Base-by-base conservation (phyloP, 2,329 filamentous ascomycete genomes). In the Epichloe baconii region DNA sequence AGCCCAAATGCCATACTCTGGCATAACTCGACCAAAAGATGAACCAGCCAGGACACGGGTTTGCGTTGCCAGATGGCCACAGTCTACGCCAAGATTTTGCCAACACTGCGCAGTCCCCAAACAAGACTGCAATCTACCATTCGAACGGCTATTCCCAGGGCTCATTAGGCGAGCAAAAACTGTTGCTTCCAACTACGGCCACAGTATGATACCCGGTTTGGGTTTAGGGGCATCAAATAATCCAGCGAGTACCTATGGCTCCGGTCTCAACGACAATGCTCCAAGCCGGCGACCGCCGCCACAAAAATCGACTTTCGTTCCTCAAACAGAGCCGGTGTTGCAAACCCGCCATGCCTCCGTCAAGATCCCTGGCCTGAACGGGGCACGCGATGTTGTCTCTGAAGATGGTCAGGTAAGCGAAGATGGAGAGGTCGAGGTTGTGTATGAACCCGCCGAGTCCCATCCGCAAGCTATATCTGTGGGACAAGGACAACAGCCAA, bases 331-430 rank as follows among this genome's bases (percentile, higher is more conserved):
- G 7, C 47, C 44, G 21, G 15, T 8, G 26, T 31, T 31, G 17
- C 43, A 50, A 31, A 41, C 31, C 14, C 36, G 7, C 17, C 44
- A 51, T 3, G 15, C 41, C 1, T 21, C 47, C 14, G 44, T 50
- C 26, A 48, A 53, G n/a, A 45, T 50, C 17, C 53, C 38, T 26
- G 53, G 51, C 26, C 50, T 49, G 34, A 36, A 34, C 6, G 44
- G 37, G 6, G 31, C n/a, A 5, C 48, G 36, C 10, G 54, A 55
- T 34, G 56, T 57, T 6, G 59, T 60, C 38, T 57, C 60, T 45
- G 86, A 93, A 60, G 87, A 94, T 59, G 86, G 85, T 15, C 88
- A 94, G 64, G 64, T 93, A 34, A 86, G 80, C 55, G 87, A 91
- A 58, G 78, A 74, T 17, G 50, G 49, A 41, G 81, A 84, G 58